phyloP scores from a whole-genome alignment of 176 grass and related monocot species.

The Lolium rigidum region DNA sequence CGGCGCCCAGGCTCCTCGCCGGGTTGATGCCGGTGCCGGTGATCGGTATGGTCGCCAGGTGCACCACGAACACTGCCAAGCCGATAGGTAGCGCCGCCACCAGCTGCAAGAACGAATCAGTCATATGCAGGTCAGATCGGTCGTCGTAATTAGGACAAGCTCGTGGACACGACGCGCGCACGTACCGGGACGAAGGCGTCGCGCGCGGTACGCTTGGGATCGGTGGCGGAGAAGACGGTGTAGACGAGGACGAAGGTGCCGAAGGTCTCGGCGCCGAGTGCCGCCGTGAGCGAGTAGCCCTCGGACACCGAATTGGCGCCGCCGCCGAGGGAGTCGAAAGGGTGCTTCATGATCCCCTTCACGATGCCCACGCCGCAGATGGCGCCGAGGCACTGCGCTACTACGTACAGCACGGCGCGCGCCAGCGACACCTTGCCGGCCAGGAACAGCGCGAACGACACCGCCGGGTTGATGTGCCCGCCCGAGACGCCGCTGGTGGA shows the following conservation, averaged over 20 bases:
- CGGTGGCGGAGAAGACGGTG: slow-evolving; percentile 99
- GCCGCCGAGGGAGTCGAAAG: slow-evolving; percentile 58
- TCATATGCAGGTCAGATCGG: background rate
- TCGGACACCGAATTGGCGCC: slow-evolving; percentile 56
- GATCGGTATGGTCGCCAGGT: slow-evolving; percentile 90
- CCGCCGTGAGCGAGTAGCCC: slow-evolving; percentile 41
- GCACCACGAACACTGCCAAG: slow-evolving; percentile 84
- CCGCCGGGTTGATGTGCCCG: slow-evolving; percentile 89
- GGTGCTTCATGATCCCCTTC: slow-evolving; percentile 69
- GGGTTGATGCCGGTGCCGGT: slow-evolving; percentile 94
- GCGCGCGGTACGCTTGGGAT: slow-evolving; percentile 94
- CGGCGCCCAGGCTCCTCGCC: slow-evolving; percentile 86
- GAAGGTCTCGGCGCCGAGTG: slow-evolving; percentile 84
- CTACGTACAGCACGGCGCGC: slow-evolving; percentile 61
- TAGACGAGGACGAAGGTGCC: slow-evolving; percentile 97
- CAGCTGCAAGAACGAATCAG: slow-evolving; percentile 37
- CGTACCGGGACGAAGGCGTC: slow-evolving; percentile 73
- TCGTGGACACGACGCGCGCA: background rate
- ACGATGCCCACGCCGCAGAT: slow-evolving; percentile 74
- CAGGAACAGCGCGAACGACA: slow-evolving; percentile 72
- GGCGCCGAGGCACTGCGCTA: slow-evolving; percentile 85
- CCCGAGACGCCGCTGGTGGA: slow-evolving; percentile 16
- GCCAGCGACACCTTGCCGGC: slow-evolving; percentile 68
- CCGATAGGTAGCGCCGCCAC: slow-evolving; percentile 87
- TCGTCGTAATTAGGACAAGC: background rate